Percentiles rank a stretch among this genome's conserved stretches.
phyloP scores from a whole-genome alignment of 495 filamentous ascomycete species.

The Annulohypoxylon bovei region DNA sequence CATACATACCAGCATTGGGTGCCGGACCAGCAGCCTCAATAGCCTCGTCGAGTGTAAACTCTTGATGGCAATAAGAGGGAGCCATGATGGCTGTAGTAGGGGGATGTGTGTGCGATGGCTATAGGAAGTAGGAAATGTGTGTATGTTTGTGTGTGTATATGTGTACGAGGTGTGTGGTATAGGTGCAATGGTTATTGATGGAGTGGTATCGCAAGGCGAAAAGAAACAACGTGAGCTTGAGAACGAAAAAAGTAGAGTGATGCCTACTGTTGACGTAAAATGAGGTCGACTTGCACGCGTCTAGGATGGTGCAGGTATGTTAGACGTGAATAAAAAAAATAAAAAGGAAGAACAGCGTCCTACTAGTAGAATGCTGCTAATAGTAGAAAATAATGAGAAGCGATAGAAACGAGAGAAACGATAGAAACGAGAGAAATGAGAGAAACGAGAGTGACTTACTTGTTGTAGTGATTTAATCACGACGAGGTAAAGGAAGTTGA shows the following conservation, averaged over 20 bases:
- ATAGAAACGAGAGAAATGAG: neutral
- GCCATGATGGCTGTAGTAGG: conserved; percentile 14
- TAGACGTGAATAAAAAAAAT: neutral
- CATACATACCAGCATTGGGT: neutral
- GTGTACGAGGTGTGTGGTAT: too few relatives aligned
- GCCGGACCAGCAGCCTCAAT: conserved; percentile 15
- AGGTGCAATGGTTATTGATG: neutral
- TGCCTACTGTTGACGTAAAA: neutral
- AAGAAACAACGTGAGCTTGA: neutral
- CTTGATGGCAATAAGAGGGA: neutral
- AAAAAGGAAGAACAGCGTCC: neutral
- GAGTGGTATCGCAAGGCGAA: neutral
- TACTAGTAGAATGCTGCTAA: neutral
- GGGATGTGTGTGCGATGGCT: too few relatives aligned
- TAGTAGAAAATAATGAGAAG: neutral
- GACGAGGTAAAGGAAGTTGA: too few relatives aligned
- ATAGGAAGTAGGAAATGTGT: too few relatives aligned
- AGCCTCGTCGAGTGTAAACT: conserved; percentile 19
- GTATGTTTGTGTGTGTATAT: too few relatives aligned
- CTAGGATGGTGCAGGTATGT: neutral
- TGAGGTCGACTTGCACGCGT: neutral
- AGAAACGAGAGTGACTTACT: neutral
- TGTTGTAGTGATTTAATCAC: too few relatives aligned
- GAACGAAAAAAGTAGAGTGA: neutral
- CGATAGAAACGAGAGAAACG: neutral